Conservation (phyloP, 202 grass and related monocot species). For the Dendrocalamus latiflorus region DNA sequence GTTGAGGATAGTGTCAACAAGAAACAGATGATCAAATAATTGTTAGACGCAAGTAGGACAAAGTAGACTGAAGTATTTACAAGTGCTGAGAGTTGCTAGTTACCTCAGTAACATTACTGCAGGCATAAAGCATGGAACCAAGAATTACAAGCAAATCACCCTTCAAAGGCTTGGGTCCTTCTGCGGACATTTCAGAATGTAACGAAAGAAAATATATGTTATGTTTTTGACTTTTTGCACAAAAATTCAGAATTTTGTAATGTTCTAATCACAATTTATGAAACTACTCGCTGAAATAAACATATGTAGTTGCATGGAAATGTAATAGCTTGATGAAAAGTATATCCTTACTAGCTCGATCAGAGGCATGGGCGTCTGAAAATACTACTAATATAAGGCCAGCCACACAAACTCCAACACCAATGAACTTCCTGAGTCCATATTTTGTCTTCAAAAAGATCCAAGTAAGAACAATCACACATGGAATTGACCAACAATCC, state of each 20-base stretch:
- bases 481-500: too few species aligned
- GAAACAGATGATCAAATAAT: neutral
- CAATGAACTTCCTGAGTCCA: slow-evolving; percentile 62
- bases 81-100: neutral
- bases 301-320: neutral
- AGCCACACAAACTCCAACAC: slow-evolving; percentile 64
- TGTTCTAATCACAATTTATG: neutral
- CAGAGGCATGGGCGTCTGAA: slow-evolving; percentile 73
- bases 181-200: slow-evolving; percentile 29
- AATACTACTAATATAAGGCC: slow-evolving; percentile 77
- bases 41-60: slow-evolving; percentile 14
- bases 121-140: slow-evolving; percentile 75
- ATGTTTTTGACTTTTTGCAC: neutral
- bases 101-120: slow-evolving; percentile 94
- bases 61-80: neutral
- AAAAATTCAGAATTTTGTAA: neutral
- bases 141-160: slow-evolving; percentile 75
- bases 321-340: slow-evolving; percentile 1
- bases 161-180: slow-evolving; percentile 69
- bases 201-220: neutral
- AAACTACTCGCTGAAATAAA: neutral
- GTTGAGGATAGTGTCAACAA: neutral
- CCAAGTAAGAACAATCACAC: too few species aligned
- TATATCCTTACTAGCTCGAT: slow-evolving; percentile 60
- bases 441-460: too few species aligned